Evolutionary conservation across 2,329 filamentous ascomycete species (phyloP), one percentile per base, ranked within the genome.

Genomic region (Alternaria gaisen): DNA sequence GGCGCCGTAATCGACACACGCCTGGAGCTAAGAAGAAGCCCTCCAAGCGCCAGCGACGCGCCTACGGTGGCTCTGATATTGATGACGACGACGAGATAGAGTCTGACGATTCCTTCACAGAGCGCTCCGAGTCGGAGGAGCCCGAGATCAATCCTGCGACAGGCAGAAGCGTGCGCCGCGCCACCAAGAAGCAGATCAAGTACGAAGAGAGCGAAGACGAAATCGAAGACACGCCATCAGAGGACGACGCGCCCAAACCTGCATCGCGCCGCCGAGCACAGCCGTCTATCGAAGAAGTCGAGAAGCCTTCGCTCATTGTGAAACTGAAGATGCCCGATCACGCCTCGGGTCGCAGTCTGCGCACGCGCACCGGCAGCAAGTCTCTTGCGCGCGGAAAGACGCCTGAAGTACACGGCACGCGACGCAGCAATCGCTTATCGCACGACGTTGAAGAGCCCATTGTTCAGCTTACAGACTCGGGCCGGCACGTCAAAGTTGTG

Each of bases 401-500:
- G 10, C 76, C 77, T 63, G 68, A 80, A 60, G 65, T 70, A 16
- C 71, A 67, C 1, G 76, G 73, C 30, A 80, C 78, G 40, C 80
- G 87, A 64, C 83, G 86, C 63, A 88, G 83, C 64, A 88, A 85
- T 71, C 86, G 88, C 46, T 81, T 87, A 18, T 87, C 84, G 24
- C 85, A 87, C 63, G 85, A 87, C 64, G 80, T 84, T 4, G 83
- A 85, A 26, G 83, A 85, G 36, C 83, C 85, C 34, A 82, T 89
- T 14, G 78, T 87, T 46, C 85, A 84, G 16, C 77, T 89, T 44
- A 85, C 86, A 3, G 84, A 86, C 64, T 88, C 86, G 8, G 87
- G 87, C 18, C 84, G 81, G 60, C 86, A 89, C 72, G 81, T 83
- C 59, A 76, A 85, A 55, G 80, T 86, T 5, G 79, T 87, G 10